phyloP scores from a whole-genome alignment of 306 rosid genomes.

The Citrullus amarus region DNA sequence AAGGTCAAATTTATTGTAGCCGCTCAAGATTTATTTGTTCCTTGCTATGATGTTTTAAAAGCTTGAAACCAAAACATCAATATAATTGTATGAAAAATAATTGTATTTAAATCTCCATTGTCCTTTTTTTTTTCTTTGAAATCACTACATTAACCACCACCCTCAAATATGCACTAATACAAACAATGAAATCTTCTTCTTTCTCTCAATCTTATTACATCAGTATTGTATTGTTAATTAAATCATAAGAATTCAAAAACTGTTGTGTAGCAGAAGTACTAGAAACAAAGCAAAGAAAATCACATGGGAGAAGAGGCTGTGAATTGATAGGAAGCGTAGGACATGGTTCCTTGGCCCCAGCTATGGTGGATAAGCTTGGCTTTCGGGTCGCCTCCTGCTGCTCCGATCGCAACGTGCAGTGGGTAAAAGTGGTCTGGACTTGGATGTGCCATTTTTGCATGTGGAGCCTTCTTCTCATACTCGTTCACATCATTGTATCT shows the following conservation, averaged over 20 bases:
- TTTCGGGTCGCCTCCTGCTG: constrained; percentile 50
- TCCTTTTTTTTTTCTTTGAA: no score
- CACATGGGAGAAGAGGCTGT: constrained; percentile 11
- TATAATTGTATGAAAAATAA: no score
- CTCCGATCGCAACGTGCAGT: constrained; percentile 71
- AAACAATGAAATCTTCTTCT: not conserved
- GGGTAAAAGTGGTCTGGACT: constrained; percentile 74
- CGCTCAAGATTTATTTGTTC: no score
- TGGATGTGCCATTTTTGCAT: constrained; percentile 70
- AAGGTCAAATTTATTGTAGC: no score
- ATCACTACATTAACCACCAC: no score
- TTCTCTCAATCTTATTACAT: not conserved
- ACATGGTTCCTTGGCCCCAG: constrained; percentile 41
- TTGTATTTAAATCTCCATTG: no score
- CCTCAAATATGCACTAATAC: not conserved
- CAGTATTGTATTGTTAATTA: not conserved
- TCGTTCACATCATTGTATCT: constrained; percentile 73
- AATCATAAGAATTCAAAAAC: not conserved
- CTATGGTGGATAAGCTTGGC: constrained; percentile 53
- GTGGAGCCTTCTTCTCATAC: constrained; percentile 52
- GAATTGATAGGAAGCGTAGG: constrained; percentile 78
- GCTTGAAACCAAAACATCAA: no score
- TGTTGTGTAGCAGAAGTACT: not conserved
- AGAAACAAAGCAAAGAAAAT: not conserved
- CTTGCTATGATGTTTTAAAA: no score